Evolutionary conservation across 495 filamentous ascomycete species (phyloP), one percentile per base, ranked within the genome.

Genomic region (Trichoderma erinaceum): DNA sequence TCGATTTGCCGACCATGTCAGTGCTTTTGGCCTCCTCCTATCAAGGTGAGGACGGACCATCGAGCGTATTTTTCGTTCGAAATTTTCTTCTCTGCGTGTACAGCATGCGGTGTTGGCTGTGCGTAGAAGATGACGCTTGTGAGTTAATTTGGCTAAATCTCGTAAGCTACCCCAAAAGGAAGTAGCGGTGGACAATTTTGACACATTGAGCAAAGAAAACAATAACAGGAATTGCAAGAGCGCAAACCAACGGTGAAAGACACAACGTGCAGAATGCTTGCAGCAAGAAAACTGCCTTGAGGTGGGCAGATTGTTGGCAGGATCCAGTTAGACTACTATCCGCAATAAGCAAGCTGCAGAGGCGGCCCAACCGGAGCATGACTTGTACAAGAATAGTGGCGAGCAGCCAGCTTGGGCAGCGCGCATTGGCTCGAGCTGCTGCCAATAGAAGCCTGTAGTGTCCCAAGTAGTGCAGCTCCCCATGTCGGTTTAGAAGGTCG

Each of bases 1-100:
- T 61, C 56, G 56, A 61, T 61, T 61, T 32, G 16, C 56, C 56
- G 23, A 61, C 56, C 48, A 61, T 61, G 56, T 61, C 12, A 35
- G 56, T 16, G 56, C 23, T 61, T 23, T 61, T 29, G 56, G 56
- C 56, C 18, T 61, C 10, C 56, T 32, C 27, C 27, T 27, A 25
- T 61, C 23, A 32, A 61, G 27, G 56, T 18, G 13, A 12, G 56
- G 50, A 38, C 35, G 35, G 56, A 61, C 27, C 56, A 12, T 61
- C 56, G 56, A 21, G 21, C 7, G 7, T 8, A 6, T 2, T 18
- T 48, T 15, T n/a, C 18, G 18, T 48, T 15, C 12, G 44, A 16
- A 44, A n/a, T 46, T 1, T 13, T 48, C 4, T 48, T 15, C 44
- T n/a, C 18, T 48, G 35, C 35, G 35, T 10, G 35, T 16, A 11